These are phyloP conservation scores for Phaseolus coccineus DNA, from an alignment of 331 rosid genomes.

Conservation along the genomic window DNA sequence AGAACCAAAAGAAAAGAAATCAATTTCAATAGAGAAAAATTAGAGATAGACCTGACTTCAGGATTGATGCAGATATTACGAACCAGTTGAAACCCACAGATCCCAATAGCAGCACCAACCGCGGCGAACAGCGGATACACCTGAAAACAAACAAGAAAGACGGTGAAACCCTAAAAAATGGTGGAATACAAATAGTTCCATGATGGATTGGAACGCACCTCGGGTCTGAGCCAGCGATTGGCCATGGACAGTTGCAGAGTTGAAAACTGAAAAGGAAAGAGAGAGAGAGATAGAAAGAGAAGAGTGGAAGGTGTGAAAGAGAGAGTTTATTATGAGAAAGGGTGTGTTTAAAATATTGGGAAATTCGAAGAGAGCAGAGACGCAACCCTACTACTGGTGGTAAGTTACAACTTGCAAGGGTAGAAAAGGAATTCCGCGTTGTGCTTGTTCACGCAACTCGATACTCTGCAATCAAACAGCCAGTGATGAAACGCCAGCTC, in stretches of 20 bases:
- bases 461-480: not conserved
- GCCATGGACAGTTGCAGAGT: conserved; percentile 50
- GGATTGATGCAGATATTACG: conserved; percentile 87
- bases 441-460: not conserved
- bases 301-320: not conserved
- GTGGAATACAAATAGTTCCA: not conserved
- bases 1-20: too few species aligned
- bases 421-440: not conserved
- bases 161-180: conserved; percentile 11
- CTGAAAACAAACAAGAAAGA: conserved; percentile 34
- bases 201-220: conserved; percentile 31
- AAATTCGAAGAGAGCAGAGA: not conserved
- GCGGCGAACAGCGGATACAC: conserved; percentile 90
- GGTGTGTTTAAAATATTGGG: not conserved
- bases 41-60: conserved; percentile 77
- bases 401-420: not conserved
- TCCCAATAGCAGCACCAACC: conserved; percentile 82
- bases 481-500: not conserved
- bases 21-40: not conserved
- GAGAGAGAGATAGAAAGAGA: not conserved
- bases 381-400: not conserved
- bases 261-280: not conserved
- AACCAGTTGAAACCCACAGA: conserved; percentile 75
- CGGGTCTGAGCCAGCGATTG: conserved; percentile 79
- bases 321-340: not conserved